These are phyloP conservation scores for Dioscorea alata DNA, from an alignment of 106 monocot species.

Conservation along the genomic window DNA sequence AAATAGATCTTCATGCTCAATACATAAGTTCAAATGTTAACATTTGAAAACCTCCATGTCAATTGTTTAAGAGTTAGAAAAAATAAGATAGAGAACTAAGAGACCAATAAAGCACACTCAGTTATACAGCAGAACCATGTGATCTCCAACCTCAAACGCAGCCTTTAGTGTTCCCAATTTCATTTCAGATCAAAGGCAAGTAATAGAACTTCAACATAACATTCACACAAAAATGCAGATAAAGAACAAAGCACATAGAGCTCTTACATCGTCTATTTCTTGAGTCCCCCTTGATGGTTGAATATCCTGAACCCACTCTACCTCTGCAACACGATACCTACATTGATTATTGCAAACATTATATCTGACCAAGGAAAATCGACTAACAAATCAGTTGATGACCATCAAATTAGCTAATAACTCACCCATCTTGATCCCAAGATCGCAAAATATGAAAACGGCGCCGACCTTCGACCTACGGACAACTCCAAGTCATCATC, in stretches of 20 bases:
- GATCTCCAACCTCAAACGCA: background rate
- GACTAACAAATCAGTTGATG: background rate
- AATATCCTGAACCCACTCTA: slow-evolving; percentile 85
- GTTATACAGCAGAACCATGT: background rate
- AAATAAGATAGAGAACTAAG: background rate
- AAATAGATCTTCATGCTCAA: too few relatives aligned
- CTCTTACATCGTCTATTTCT: slow-evolving; percentile 72
- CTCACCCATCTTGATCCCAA: slow-evolving; percentile 99
- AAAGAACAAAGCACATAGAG: background rate
- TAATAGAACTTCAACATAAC: background rate
- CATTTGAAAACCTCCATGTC: too few relatives aligned
- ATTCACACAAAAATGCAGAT: background rate
- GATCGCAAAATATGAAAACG: slow-evolving; percentile 72
- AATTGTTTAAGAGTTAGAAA: background rate
- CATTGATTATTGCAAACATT: background rate
- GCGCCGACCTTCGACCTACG: slow-evolving; percentile 86
- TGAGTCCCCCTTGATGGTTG: slow-evolving; percentile 47
- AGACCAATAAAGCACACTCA: too few relatives aligned
- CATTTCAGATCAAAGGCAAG: background rate
- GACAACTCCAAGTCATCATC: background rate
- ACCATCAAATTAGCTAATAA: background rate
- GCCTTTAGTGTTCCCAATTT: background rate
- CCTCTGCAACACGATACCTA: slow-evolving; percentile 91
- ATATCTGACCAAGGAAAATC: background rate
- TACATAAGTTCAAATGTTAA: too few relatives aligned